Base-by-base conservation (phyloP, 2,329 filamentous ascomycete genomes). In the Penicillium sp. region DNA sequence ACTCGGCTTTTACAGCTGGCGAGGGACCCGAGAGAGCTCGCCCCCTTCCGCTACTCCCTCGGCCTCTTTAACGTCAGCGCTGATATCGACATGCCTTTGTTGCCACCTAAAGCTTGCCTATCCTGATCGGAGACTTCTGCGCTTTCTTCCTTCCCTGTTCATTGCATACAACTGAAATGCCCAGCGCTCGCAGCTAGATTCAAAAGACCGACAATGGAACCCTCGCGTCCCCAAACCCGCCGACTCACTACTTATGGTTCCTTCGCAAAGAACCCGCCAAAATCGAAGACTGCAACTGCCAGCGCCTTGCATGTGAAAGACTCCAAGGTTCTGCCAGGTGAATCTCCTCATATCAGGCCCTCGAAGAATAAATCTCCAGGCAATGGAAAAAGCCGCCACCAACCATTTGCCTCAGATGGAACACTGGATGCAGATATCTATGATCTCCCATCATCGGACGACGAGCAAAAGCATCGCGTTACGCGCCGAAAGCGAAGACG, bases 171-270 rank as follows among this genome's bases (percentile, higher is more conserved):
- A 39, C 26, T 41, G 41, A 31, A 30, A 32, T 41, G 32, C 11
- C 28, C 39, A 18, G 7, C 20, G 14, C 14, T 29, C 30, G 30
- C 38, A 28, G 32, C 15, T 15, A 17, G 12, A 12, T 13, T 10
- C 13, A 33, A 14, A 38, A 31, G 18, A 35, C 25, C 35, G 22
- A 47, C 39, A 20, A 54, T 55, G 51, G 45, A 47, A 13, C 30
- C 35, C n/a, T 37, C 47, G 23, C 41, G 30, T 11, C 23, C 40
- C 22, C 45, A 45, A 36, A 48, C 50, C 44, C 62, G 60, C 34
- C 62, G 56, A 39, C 42, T 51, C 34, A 57, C 60, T 32, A 68
- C 64, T 7, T 68, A 68, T 44, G 62, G 65, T 37, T 64, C 61
- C 45, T 41, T 51, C 20, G 38, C 44, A 16, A 52, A 34, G 27